Evolutionary conservation across 2,329 filamentous ascomycete species (phyloP).

Genomic region (Rhytidhysteron rufulum): DNA sequence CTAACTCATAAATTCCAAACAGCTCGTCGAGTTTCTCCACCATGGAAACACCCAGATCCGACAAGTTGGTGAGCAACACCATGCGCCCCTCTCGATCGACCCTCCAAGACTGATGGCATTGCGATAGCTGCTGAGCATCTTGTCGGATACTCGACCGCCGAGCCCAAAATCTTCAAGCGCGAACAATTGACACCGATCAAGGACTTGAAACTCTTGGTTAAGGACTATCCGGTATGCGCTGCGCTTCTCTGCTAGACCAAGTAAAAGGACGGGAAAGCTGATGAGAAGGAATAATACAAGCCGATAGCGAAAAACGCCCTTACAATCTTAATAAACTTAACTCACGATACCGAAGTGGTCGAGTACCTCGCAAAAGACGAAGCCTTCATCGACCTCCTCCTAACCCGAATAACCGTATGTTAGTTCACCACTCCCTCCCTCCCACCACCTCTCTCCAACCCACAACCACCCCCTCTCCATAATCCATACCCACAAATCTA

Average conservation of each 20-base stretch:
- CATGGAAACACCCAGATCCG: conserved; percentile 90
- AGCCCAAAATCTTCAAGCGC: conserved; percentile 79
- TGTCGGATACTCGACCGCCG: conserved; percentile 73
- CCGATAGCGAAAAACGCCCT: conserved; percentile 90
- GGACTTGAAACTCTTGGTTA: conserved; percentile 80
- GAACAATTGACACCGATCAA: conserved; percentile 74
- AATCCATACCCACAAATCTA: too few species aligned
- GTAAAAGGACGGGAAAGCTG: not conserved
- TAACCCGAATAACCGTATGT: conserved; percentile 72
- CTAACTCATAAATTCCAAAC: conserved; percentile 5
- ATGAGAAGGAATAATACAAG: too few species aligned
- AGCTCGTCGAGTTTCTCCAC: conserved; percentile 92
- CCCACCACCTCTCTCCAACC: too few species aligned
- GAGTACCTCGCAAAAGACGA: conserved; percentile 72
- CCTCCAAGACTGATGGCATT: too few species aligned
- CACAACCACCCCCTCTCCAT: too few species aligned
- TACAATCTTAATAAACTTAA: conserved; percentile 84
- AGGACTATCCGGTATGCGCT: conserved; percentile 70
- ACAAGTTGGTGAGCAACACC: conserved; percentile 63
- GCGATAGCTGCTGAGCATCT: conserved; percentile 80
- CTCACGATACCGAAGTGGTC: conserved; percentile 71
- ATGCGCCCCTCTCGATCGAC: too few species aligned
- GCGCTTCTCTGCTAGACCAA: too few species aligned
- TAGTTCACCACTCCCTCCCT: conserved; percentile 38
- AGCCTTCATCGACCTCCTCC: conserved; percentile 69